phyloP scores from a whole-genome alignment of 768 basidiomycete species.

The Boletellus sp. region DNA sequence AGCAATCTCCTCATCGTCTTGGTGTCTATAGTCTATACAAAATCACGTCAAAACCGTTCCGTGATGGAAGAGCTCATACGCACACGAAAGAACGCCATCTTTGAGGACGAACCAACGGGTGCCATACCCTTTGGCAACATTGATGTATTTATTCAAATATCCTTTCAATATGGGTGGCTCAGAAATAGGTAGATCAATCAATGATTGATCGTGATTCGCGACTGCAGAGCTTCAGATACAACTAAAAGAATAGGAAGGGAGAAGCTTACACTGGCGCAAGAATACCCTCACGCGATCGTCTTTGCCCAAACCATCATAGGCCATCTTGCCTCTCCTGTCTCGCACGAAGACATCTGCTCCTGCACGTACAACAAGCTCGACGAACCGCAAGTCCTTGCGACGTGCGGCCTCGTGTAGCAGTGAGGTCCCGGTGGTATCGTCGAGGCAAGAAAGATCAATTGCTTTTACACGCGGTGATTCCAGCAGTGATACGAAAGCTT shows the following conservation, averaged over 20 bases:
- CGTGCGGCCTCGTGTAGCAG: constrained; percentile 85
- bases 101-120: constrained; percentile 92
- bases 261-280: constrained; percentile 70
- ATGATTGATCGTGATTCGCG: constrained; percentile 73
- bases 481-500: constrained; percentile 54
- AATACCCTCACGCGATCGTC: constrained; percentile 82
- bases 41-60: constrained; percentile 1
- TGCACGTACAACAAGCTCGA: constrained; percentile 80
- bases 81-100: constrained; percentile 81
- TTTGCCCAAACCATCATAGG: constrained; percentile 63
- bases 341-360: constrained; percentile 89
- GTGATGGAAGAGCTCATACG: constrained; percentile 25
- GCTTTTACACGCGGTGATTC: constrained; percentile 64
- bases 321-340: constrained; percentile 69
- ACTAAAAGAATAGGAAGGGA: not conserved
- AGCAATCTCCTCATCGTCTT: constrained; percentile 84
- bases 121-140: constrained; percentile 86
- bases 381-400: constrained; percentile 72
- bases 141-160: constrained; percentile 88
- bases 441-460: constrained; percentile 77
- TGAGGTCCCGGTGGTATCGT: constrained; percentile 71
- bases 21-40: constrained; percentile 68
- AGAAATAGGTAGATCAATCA: constrained; percentile 48
- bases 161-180: constrained; percentile 67
- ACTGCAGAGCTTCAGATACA: constrained; percentile 39